These are phyloP conservation scores for Phytophthora pseudosyringae DNA, from an alignment of 352 stramenopile genomes.

Conservation along the genomic window DNA sequence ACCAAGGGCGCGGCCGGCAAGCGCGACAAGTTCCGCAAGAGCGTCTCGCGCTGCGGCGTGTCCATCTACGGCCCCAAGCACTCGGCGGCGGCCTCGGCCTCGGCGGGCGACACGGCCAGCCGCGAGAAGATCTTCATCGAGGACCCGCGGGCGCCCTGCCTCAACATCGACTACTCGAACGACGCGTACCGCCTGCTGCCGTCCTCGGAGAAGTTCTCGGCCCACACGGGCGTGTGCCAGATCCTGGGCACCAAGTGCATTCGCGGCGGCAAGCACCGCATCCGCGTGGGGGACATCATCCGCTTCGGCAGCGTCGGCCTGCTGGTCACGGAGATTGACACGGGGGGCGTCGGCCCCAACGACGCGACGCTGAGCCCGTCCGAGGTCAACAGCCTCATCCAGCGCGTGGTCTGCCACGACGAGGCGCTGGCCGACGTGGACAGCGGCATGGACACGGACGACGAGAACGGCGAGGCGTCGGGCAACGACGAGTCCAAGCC, in stretches of 20 bases:
- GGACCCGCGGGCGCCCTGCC: conserved; percentile 79
- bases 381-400: conserved; percentile 83
- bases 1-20: conserved; percentile 87
- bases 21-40: conserved; percentile 90
- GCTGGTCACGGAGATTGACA: conserved; percentile 88
- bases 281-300: conserved; percentile 87
- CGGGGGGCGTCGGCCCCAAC: conserved; percentile 64
- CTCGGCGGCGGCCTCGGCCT: conserved; percentile 38
- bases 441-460: conserved; percentile 86
- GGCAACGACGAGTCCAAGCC: conserved; percentile 88
- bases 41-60: conserved; percentile 83
- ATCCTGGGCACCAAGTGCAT: conserved; percentile 90
- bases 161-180: conserved; percentile 90
- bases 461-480: conserved; percentile 82
- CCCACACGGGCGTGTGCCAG: conserved; percentile 87
- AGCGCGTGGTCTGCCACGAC: conserved; percentile 85
- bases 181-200: conserved; percentile 86
- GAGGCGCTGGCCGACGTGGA: conserved; percentile 80
- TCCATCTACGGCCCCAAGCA: conserved; percentile 90
- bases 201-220: conserved; percentile 87
- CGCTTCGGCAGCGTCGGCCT: conserved; percentile 85
- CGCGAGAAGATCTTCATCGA: conserved; percentile 90
- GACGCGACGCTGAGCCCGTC: conserved; percentile 75
- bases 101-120: conserved; percentile 26
- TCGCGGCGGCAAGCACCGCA: conserved; percentile 80